Base-by-base conservation (phyloP, 257 asterid genomes). In the Nicotiana tomentosiformis region DNA sequence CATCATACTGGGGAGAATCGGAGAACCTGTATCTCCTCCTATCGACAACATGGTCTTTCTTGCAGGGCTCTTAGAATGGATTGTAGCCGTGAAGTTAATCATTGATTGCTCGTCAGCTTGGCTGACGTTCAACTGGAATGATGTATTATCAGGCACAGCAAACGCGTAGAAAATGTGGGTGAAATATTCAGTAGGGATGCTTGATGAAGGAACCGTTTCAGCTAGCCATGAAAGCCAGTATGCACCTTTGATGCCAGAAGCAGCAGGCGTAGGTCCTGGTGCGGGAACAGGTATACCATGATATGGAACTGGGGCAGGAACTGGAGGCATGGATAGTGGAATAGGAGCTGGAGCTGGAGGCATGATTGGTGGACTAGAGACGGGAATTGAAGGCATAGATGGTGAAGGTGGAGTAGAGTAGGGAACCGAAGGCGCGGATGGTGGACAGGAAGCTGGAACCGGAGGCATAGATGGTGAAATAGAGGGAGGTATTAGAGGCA, bases 91-190 rank as follows among this genome's bases (percentile, higher is more conserved):
- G 90, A 92, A 91, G 65, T 55, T 30, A 7, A 5, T 49, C 92
- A 91, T 86, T 74, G 82, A 74, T 32, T 84, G 88, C 57, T 86
- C 78, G 77, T 90, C 90, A 29, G 23, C 0, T 16, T 68, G 91
- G 5, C 89, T 82, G 88, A 91, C 82, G 17, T 37, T 0, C 4
- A 93, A 69, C 65, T 89, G 89, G 66, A 85, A 88, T 4, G 91
- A 86, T 23, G 87, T 81, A 51, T 88, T 70, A 74, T 90, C 92
- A 11, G 88, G 88, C 3, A 37, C 39, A 46, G 70, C 84, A 60
- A 92, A 92, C 5, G 93, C 94, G 18, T 90, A 90, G 58, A 86
- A 92, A 15, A 90, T 18, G 65, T 91, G 97, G 0, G 93, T 91
- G 90, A 91, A 93, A 53, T 83, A 70, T 35, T 83, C 49, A 7